Evolutionary conservation across 1,284 basidiomycete genomes (phyloP).

Genomic region (Moniliophthora roreri): DNA sequence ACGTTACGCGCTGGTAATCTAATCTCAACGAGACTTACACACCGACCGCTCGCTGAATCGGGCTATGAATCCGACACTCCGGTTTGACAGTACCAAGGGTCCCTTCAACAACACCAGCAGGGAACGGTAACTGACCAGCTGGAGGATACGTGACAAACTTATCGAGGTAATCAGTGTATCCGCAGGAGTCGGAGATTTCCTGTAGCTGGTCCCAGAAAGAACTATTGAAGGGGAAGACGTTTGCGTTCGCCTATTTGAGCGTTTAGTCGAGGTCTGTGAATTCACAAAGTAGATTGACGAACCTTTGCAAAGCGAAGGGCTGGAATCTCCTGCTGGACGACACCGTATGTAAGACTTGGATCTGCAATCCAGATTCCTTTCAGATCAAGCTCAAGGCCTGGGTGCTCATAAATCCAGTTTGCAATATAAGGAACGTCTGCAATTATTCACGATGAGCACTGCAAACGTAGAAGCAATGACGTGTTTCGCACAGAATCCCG

Average conservation of each 20-base stretch:
- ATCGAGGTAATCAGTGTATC: constrained; percentile 62
- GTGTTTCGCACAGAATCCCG: constrained; percentile 49
- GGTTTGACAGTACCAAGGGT: constrained; percentile 33
- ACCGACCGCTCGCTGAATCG: constrained; percentile 41
- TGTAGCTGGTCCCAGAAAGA: constrained; percentile 59
- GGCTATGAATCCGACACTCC: constrained; percentile 45
- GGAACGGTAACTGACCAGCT: constrained; percentile 50
- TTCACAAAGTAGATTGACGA: constrained; percentile 40
- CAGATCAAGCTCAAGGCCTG: constrained; percentile 48
- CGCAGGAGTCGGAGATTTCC: constrained; percentile 51
- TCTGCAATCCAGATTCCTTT: constrained; percentile 70
- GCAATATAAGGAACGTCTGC: constrained; percentile 58
- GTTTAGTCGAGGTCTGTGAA: constrained; percentile 18
- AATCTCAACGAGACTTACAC: constrained; percentile 24
- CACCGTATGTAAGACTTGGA: constrained; percentile 43
- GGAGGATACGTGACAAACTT: constrained; percentile 68
- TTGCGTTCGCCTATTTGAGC: constrained; percentile 41
- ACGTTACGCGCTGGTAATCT: no score
- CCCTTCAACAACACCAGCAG: constrained; percentile 31
- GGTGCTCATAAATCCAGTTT: constrained; percentile 66
- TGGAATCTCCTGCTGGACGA: constrained; percentile 55
- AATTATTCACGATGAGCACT: not conserved
- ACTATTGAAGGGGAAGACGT: constrained; percentile 54
- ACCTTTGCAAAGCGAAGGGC: constrained; percentile 64
- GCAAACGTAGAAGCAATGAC: not conserved